Conservation (phyloP, 2,329 filamentous ascomycete genomes). For the Claviceps sp. region DNA sequence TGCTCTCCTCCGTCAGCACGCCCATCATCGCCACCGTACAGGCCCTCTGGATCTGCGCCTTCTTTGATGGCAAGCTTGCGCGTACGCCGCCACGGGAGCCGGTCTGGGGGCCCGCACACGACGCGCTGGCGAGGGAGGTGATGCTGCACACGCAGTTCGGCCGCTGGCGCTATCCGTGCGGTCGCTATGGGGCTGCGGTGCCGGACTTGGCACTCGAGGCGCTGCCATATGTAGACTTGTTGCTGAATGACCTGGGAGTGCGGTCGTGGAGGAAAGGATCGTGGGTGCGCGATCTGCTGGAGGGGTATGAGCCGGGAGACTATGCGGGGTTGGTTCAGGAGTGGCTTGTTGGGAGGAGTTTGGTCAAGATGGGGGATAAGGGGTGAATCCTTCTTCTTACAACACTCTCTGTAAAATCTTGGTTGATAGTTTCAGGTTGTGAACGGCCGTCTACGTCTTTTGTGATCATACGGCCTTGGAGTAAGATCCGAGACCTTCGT, state of each 20-base stretch:
- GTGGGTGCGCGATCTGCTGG: conserved; percentile 7
- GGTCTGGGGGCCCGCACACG: conserved; percentile 13
- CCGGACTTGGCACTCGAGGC: conserved; percentile 69
- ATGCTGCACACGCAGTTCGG: conserved; percentile 55
- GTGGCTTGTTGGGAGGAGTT: background rate
- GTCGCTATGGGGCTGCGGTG: conserved; percentile 41
- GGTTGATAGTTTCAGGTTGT: no score
- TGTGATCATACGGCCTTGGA: no score
- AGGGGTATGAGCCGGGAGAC: conserved; percentile 7
- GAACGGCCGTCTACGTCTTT: no score
- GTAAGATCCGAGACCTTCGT: no score
- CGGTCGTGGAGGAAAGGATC: conserved; percentile 14
- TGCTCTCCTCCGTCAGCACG: background rate
- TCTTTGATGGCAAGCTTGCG: background rate
- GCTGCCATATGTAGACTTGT: conserved; percentile 17
- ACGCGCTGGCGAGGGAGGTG: conserved; percentile 35
- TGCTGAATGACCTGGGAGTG: conserved; percentile 53
- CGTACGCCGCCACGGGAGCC: background rate
- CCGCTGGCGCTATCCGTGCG: conserved; percentile 53
- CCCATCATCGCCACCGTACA: background rate
- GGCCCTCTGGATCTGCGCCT: conserved; percentile 1
- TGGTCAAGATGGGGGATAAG: no score
- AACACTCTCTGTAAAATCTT: no score
- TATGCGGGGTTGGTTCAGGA: conserved; percentile 1
- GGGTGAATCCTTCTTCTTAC: no score